phyloP scores from a whole-genome alignment of 495 filamentous ascomycete species.

The Penicillium manginii region DNA sequence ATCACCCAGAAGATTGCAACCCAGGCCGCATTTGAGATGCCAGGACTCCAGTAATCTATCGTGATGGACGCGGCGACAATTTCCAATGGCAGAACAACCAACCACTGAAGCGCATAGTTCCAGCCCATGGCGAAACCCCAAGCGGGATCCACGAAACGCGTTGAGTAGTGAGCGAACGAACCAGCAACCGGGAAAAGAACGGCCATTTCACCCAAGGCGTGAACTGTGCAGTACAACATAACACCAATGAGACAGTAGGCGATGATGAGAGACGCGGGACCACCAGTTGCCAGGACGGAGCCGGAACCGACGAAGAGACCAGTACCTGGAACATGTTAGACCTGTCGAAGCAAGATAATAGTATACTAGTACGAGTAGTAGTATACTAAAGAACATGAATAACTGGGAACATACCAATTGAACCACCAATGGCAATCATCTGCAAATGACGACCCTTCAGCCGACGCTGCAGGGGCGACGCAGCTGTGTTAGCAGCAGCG shows the following conservation, averaged over 20 bases:
- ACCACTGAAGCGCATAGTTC: slow-evolving; percentile 98
- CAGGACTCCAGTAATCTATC: slow-evolving; percentile 78
- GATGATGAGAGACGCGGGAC: slow-evolving; percentile 83
- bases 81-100: slow-evolving; percentile 85
- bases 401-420: slow-evolving; percentile 67
- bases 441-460: slow-evolving; percentile 87
- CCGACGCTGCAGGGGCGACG: slow-evolving; percentile 72
- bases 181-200: slow-evolving; percentile 90
- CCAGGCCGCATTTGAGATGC: slow-evolving; percentile 74
- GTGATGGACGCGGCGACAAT: slow-evolving; percentile 90
- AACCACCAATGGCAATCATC: slow-evolving; percentile 97
- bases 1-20: slow-evolving; percentile 79
- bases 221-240: slow-evolving; percentile 92
- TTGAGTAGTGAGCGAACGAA: slow-evolving; percentile 91
- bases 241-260: slow-evolving; percentile 80
- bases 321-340: slow-evolving; percentile 58
- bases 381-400: background rate
- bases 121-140: slow-evolving; percentile 99
- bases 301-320: slow-evolving; percentile 92
- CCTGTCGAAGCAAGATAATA: background rate
- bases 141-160: slow-evolving; percentile 88
- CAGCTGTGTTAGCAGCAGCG: slow-evolving; percentile 75
- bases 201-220: slow-evolving; percentile 90
- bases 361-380: too few species aligned
- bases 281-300: slow-evolving; percentile 73